Percentiles rank a stretch among this genome's conserved stretches.
Conservation (phyloP, 495 filamentous ascomycete species). For the Penicillium subrubescens region DNA sequence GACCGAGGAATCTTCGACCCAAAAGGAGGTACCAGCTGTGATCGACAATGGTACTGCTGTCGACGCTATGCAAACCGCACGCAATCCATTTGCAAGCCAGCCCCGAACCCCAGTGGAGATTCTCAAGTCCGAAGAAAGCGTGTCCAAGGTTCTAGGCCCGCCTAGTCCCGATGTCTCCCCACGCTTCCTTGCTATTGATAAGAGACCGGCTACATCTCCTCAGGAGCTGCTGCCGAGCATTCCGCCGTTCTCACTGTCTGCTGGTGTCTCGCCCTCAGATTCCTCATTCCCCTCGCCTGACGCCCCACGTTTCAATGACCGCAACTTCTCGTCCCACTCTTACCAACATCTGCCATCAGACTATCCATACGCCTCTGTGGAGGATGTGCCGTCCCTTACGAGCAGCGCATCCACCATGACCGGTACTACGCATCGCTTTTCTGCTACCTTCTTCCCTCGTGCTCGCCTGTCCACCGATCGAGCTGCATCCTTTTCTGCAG, state of each 20-base stretch:
- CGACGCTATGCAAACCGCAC: slow-evolving; percentile 20
- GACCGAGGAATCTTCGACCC: slow-evolving; percentile 4
- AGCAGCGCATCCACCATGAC: slow-evolving; percentile 88
- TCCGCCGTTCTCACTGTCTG: slow-evolving; percentile 49
- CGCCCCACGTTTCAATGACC: slow-evolving; percentile 54
- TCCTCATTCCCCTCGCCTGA: slow-evolving; percentile 54
- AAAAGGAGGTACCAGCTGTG: neutral
- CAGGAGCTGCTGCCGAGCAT: slow-evolving; percentile 54
- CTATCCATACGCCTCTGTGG: slow-evolving; percentile 73
- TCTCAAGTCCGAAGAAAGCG: slow-evolving; percentile 35
- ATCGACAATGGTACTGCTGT: neutral
- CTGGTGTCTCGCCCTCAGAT: slow-evolving; percentile 42
- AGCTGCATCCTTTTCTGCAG: slow-evolving; percentile 68
- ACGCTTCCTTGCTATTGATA: slow-evolving; percentile 44
- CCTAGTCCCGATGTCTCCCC: slow-evolving; percentile 49
- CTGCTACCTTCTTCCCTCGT: slow-evolving; percentile 47
- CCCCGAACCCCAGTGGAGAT: slow-evolving; percentile 33
- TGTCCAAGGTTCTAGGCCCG: slow-evolving; percentile 24
- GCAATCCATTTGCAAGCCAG: slow-evolving; percentile 27
- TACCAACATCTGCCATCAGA: slow-evolving; percentile 63
- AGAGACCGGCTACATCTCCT: slow-evolving; percentile 52
- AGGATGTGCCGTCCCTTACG: slow-evolving; percentile 84
- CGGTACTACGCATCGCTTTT: slow-evolving; percentile 53
- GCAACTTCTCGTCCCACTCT: slow-evolving; percentile 42
- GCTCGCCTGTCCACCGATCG: slow-evolving; percentile 58